Evolutionary conservation across 257 asterid species (phyloP).

Genomic region (Penstemon davidsonii): DNA sequence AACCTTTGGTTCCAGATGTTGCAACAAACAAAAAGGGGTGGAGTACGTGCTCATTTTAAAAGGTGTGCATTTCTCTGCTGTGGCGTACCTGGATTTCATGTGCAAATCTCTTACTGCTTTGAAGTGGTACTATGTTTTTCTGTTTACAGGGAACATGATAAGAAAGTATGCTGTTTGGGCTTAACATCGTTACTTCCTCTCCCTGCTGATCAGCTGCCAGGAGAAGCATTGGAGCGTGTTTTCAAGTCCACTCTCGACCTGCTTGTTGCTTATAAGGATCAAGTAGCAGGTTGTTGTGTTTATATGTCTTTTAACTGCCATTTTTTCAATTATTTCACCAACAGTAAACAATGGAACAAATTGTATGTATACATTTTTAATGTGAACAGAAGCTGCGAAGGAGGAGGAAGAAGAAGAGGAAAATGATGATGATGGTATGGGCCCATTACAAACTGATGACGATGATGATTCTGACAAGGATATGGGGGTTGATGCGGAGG

Average conservation of each 20-base stretch:
- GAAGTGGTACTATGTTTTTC: constrained; percentile 17
- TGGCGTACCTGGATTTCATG: constrained; percentile 2
- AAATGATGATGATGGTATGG: constrained; percentile 78
- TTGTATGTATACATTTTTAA: background rate
- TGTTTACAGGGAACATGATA: constrained; percentile 88
- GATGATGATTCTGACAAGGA: constrained; percentile 89
- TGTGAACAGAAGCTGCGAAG: constrained; percentile 69
- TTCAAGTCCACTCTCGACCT: constrained; percentile 88
- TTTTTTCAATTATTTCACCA: constrained; percentile 3
- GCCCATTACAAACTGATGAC: constrained; percentile 70
- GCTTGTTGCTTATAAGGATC: constrained; percentile 95
- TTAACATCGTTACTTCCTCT: constrained; percentile 92
- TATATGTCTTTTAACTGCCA: constrained; percentile 22
- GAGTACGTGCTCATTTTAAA: constrained; percentile 72
- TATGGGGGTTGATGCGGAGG: constrained; percentile 93
- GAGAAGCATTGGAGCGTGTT: constrained; percentile 86
- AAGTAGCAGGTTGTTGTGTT: constrained; percentile 69
- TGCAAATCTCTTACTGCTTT: constrained; percentile 9
- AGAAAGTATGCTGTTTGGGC: constrained; percentile 95
- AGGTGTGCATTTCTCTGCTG: constrained; percentile 43
- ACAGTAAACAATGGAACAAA: background rate
- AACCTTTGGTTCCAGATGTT: constrained; percentile 97
- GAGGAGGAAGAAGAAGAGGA: constrained; percentile 67
- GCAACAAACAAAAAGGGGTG: constrained; percentile 85
- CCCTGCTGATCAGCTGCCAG: constrained; percentile 85